Base-by-base conservation (phyloP, 257 asterid species). In the Fraxinus pennsylvanica region DNA sequence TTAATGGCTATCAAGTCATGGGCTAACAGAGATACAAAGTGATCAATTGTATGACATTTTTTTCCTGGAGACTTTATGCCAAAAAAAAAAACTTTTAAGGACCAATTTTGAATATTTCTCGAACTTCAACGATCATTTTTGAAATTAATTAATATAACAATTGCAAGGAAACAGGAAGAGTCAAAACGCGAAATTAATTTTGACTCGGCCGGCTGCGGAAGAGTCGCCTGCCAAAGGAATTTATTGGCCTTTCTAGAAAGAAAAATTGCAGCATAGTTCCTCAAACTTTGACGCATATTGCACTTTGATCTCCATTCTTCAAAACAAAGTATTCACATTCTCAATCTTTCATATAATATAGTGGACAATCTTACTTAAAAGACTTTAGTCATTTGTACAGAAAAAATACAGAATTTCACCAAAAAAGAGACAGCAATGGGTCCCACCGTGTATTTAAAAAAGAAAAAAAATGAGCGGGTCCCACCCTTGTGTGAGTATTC, bases 161-260 rank as follows among this genome's bases (percentile, higher is more conserved):
- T 2, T 59, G 67, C 67, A 1, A 59, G 67, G 29, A 59, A 59
- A 59, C 9, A 0, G 9, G 6, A 33, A n/a, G 1, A n/a, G 47
- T 25, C 39, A 38, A 39, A 22, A 14, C 8, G 5, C 45, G 22
- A 38, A 36, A 68, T 25, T 27, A 13, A 71, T 41, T 29, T 77
- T 70, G 81, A 77, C 76, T 54, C 7, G 30, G 41, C 41, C 61
- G 76, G 76, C 81, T 19, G 66, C 25, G 3, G 67, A 59, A 59
- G 67, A 21, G 67, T 59, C 67, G 67, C 29, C 13, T 59, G 29
- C 67, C 27, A 59, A 3, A 21, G 13, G 32, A 59, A 8, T 59
- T 59, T 59, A 9, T 9, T 59, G 0, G 30, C 67, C 67, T 22
- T 21, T 59, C 32, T 59, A 21, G 67, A 59, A 59, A 5, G 30